These are phyloP conservation scores for Arthrobotrys pseudoclavata DNA, from an alignment of 2,329 filamentous ascomycete species.

Conservation along the genomic window DNA sequence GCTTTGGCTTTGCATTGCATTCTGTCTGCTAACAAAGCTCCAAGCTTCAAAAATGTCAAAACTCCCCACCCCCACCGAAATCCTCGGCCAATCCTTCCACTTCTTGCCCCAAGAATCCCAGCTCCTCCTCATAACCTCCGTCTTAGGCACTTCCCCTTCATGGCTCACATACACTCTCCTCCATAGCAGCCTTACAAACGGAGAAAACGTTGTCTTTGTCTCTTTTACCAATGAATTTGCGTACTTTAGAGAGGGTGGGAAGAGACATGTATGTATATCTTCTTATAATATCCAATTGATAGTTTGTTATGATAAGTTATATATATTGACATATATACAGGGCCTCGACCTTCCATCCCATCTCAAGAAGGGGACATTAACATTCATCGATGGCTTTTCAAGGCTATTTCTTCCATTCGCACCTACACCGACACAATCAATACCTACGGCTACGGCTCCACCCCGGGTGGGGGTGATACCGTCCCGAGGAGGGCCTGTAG, in stretches of 20 bases:
- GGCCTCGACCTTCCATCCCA: slow-evolving; percentile 79
- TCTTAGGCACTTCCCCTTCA: slow-evolving; percentile 75
- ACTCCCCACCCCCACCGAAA: slow-evolving; percentile 42
- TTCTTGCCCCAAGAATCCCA: slow-evolving; percentile 72
- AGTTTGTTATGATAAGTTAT: background rate
- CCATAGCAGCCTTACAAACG: slow-evolving; percentile 60
- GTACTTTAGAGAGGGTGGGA: slow-evolving; percentile 82
- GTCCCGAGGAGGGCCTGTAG: slow-evolving; percentile 26
- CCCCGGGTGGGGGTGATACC: slow-evolving; percentile 38
- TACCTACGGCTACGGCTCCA: background rate
- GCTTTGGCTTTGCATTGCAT: background rate
- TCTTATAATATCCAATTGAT: background rate
- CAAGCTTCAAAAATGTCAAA: slow-evolving; percentile 36
- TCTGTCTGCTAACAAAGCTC: background rate
- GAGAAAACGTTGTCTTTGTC: slow-evolving; percentile 77
- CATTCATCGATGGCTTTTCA: slow-evolving; percentile 81
- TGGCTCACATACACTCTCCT: slow-evolving; percentile 72
- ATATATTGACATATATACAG: slow-evolving; percentile 65
- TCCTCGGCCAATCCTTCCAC: slow-evolving; percentile 70
- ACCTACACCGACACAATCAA: background rate
- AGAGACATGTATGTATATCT: slow-evolving; percentile 73
- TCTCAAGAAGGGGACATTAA: slow-evolving; percentile 73
- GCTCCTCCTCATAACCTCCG: slow-evolving; percentile 77
- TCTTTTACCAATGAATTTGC: slow-evolving; percentile 83
- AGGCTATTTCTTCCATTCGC: slow-evolving; percentile 67